Evolutionary conservation across 2,329 filamentous ascomycete species (phyloP).

Genomic region (Cladosporium colombiae): DNA sequence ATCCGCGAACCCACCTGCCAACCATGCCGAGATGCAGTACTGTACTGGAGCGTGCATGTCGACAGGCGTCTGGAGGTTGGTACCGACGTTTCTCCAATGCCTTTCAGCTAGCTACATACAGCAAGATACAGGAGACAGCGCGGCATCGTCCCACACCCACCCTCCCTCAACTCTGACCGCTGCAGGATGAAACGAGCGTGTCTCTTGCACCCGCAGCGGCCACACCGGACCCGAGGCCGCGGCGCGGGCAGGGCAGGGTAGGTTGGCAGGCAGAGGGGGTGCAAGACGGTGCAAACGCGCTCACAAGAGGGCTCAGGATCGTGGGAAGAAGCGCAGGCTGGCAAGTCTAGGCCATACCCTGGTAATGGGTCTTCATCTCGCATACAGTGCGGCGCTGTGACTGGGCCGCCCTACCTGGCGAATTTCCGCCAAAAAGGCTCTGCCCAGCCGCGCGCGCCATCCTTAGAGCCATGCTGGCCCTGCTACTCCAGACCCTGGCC

Average conservation of each 20-base stretch:
- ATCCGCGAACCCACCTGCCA: slow-evolving; percentile 8
- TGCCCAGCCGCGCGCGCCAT: slow-evolving; percentile 11
- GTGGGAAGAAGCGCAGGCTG: slow-evolving; percentile 7
- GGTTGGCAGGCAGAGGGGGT: background rate
- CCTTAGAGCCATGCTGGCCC: slow-evolving; percentile 4
- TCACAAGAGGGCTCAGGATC: background rate
- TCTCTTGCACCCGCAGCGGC: background rate
- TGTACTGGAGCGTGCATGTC: slow-evolving; percentile 8
- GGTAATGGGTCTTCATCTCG: slow-evolving; percentile 17
- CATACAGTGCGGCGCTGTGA: slow-evolving; percentile 13
- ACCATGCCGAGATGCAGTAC: slow-evolving; percentile 1
- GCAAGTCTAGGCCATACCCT: slow-evolving; percentile 16
- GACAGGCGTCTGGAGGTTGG: background rate
- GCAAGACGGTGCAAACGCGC: background rate
- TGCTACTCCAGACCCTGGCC: slow-evolving; percentile 11
- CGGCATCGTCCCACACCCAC: background rate
- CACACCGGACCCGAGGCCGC: slow-evolving; percentile 1
- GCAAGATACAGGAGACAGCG: background rate
- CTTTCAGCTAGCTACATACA: background rate
- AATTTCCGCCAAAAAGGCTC: slow-evolving; percentile 16
- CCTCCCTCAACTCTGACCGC: background rate
- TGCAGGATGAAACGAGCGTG: slow-evolving; percentile 9
- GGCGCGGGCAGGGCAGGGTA: background rate
- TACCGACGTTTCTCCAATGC: slow-evolving; percentile 6
- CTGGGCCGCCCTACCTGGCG: slow-evolving; percentile 5